Base-by-base conservation (phyloP, 2,329 filamentous ascomycete species). In the Penicillium frequentans region DNA sequence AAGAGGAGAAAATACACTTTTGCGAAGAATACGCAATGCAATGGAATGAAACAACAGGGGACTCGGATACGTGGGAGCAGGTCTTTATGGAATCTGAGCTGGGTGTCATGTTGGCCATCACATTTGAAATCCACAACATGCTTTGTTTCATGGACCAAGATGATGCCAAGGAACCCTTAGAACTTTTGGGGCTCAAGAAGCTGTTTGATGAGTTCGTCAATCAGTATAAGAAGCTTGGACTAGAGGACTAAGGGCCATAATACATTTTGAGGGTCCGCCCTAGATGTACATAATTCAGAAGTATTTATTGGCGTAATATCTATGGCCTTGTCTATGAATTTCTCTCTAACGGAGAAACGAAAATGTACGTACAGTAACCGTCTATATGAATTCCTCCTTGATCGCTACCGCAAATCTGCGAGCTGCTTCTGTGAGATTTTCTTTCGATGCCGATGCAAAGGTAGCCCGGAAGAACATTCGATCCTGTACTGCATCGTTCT, bases 111-210 rank as follows among this genome's bases (percentile, higher is more conserved):
- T 37, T 66, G 54, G 61, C 61, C 26, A 62, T 65, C 33, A 58
- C 61, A 0, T 66, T 65, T 21, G 64, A 66, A 31, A 43, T 65
- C 13, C 64, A 65, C 44, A 65, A 64, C 37, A 65, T 66, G 64
- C 58, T 66, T 2, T 64, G 61, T 39, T 66, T 60, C 24, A 64
- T 66, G 63, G 53, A 54, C 35, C 23, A 58, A 9, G 50, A 61
- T 13, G 52, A 57, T 39, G 63, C 64, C 13, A 65, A 64, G 8
- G 59, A 64, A 23, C 57, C 63, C 1, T 58, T 66, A 55, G 60
- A 57, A 24, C 54, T 61, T 3, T 10, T 61, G 3, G 63, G 54
- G 13, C 56, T 64, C 8, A 56, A 61, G 27, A 66, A 63, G 42
- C 49, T 66, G 16, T 66, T 63, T 29, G 55, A 55, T 21, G 64